These are phyloP conservation scores for Wickerhamia fluorescens DNA, from an alignment of 805 yeast genomes.

Conservation along the genomic window DNA sequence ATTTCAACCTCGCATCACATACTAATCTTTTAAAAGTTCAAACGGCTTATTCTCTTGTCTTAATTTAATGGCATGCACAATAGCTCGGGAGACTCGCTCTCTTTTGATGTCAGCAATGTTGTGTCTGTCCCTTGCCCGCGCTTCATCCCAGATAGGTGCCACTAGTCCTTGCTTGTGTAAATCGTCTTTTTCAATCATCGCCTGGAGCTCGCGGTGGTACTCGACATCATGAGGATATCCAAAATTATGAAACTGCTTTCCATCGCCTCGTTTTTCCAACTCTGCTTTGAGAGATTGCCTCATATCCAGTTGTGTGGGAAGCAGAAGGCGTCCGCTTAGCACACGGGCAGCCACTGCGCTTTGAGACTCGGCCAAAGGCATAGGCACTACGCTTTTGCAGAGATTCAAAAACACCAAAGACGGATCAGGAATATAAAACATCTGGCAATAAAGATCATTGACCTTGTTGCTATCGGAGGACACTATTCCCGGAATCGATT, in stretches of 20 bases:
- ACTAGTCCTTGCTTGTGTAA: constrained; percentile 12
- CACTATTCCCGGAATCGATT: constrained; percentile 9
- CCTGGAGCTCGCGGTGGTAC: constrained; percentile 14
- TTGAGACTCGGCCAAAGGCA: constrained; percentile 35
- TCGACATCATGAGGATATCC: constrained; percentile 12
- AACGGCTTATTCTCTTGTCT: constrained; percentile 1
- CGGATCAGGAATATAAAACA: constrained; percentile 26
- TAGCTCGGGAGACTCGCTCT: background rate
- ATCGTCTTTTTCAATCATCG: constrained; percentile 7
- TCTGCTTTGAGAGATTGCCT: constrained; percentile 18
- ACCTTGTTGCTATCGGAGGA: constrained; percentile 17
- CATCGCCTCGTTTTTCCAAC: constrained; percentile 16
- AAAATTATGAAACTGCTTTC: constrained; percentile 12
- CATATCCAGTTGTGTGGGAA: constrained; percentile 23
- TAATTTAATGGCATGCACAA: constrained; percentile 1
- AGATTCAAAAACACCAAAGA: constrained; percentile 25
- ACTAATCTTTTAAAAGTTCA: too few species aligned
- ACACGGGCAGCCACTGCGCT: constrained; percentile 27
- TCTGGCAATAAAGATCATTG: constrained; percentile 27
- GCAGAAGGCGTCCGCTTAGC: constrained; percentile 19
- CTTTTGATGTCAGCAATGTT: constrained; percentile 10
- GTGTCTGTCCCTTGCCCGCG: constrained; percentile 8
- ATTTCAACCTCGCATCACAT: too few species aligned
- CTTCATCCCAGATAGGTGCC: constrained; percentile 15
- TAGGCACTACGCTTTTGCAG: constrained; percentile 22